Evolutionary conservation across 2,329 filamentous ascomycete species (phyloP).

Genomic region (Aspergillus sp.): DNA sequence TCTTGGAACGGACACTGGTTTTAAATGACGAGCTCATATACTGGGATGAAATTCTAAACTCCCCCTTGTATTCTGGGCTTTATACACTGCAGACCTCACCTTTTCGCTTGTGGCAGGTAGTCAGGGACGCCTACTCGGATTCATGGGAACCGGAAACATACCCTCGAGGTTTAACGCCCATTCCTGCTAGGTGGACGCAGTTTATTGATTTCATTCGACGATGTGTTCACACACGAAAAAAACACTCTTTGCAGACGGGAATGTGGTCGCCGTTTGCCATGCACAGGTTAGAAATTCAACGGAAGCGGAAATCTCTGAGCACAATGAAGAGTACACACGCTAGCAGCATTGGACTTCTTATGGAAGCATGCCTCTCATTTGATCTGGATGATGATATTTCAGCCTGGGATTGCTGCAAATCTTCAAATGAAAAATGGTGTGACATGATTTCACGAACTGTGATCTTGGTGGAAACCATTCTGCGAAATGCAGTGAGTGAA

Average conservation of each 20-base stretch:
- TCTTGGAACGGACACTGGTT: slow-evolving; percentile 78
- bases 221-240: slow-evolving; percentile 67
- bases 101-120: slow-evolving; percentile 67
- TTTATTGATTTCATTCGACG: slow-evolving; percentile 80
- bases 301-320: slow-evolving; percentile 67
- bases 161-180: slow-evolving; percentile 13
- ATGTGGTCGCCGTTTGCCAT: slow-evolving; percentile 75
- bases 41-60: slow-evolving; percentile 84
- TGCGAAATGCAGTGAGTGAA: slow-evolving; percentile 65
- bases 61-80: slow-evolving; percentile 70
- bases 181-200: slow-evolving; percentile 45
- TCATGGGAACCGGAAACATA: slow-evolving; percentile 18
- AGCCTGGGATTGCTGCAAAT: slow-evolving; percentile 41
- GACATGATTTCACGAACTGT: slow-evolving; percentile 74
- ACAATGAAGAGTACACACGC: slow-evolving; percentile 75
- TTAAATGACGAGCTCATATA: slow-evolving; percentile 88
- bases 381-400: slow-evolving; percentile 55
- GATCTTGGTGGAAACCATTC: slow-evolving; percentile 77
- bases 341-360: slow-evolving; percentile 77
- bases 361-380: slow-evolving; percentile 77
- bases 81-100: slow-evolving; percentile 87
- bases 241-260: slow-evolving; percentile 65
- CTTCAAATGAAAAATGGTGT: slow-evolving; percentile 57
- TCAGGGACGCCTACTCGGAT: slow-evolving; percentile 57
- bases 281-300: slow-evolving; percentile 67